phyloP scores from a whole-genome alignment of 2,329 filamentous ascomycete genomes.

The Keithomyces neogunnii region DNA sequence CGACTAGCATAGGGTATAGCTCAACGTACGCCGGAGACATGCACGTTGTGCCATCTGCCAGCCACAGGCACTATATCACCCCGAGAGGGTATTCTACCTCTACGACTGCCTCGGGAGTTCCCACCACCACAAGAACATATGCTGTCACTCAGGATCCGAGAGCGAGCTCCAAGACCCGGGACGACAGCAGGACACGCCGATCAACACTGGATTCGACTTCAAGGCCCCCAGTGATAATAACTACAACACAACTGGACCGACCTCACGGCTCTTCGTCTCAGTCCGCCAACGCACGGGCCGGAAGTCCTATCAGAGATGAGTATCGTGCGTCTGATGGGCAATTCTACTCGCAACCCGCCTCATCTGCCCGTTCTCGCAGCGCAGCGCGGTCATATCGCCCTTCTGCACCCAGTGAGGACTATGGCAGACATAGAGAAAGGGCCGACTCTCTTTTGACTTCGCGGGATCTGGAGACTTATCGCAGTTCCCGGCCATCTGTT shows the following conservation, averaged over 20 bases:
- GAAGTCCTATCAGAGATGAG: slow-evolving; percentile 43
- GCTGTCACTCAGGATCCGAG: slow-evolving; percentile 45
- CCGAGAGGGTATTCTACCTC: slow-evolving; percentile 26
- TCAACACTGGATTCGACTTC: slow-evolving; percentile 41
- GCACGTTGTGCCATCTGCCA: slow-evolving; percentile 41
- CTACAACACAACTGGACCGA: slow-evolving; percentile 38
- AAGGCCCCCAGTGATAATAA: slow-evolving; percentile 49
- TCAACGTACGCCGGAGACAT: slow-evolving; percentile 44
- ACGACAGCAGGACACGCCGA: slow-evolving; percentile 39
- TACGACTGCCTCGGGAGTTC: slow-evolving; percentile 24
- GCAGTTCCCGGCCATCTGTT: slow-evolving; percentile 36
- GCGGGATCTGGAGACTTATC: slow-evolving; percentile 36
- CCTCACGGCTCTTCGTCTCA: slow-evolving; percentile 31
- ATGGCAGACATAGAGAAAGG: slow-evolving; percentile 39
- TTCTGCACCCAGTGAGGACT: slow-evolving; percentile 43
- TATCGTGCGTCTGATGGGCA: slow-evolving; percentile 42
- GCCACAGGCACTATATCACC: slow-evolving; percentile 23
- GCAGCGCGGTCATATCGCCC: slow-evolving; percentile 38
- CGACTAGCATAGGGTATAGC: slow-evolving; percentile 40
- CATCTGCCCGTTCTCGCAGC: slow-evolving; percentile 44
- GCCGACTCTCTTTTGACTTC: slow-evolving; percentile 33
- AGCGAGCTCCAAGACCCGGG: slow-evolving; percentile 39
- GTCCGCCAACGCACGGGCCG: slow-evolving; percentile 23
- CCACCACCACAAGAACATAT: slow-evolving; percentile 46
- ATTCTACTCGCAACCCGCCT: slow-evolving; percentile 50